Evolutionary conservation across 306 rosid genomes (phyloP).

Genomic region (Cucurbita maxima): DNA sequence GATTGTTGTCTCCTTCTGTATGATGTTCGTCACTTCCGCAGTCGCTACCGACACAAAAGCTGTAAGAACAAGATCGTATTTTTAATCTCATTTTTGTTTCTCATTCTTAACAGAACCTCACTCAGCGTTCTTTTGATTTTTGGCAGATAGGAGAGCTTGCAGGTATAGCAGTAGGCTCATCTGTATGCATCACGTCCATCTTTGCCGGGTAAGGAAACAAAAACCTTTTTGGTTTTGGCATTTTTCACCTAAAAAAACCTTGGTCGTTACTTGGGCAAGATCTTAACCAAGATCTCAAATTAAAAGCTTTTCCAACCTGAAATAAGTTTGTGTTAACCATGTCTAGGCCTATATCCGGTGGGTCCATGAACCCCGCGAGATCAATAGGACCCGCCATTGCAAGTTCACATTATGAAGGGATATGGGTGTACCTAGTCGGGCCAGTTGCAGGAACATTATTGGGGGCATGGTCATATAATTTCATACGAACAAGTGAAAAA

Average conservation of each 20-base stretch:
- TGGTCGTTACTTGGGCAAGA: not conserved
- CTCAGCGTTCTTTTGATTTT: too few relatives aligned
- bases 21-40: slow-evolving; percentile 62
- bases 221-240: not conserved
- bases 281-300: not conserved
- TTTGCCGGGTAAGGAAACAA: slow-evolving; percentile 50
- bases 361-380: slow-evolving; percentile 90
- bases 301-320: too few relatives aligned
- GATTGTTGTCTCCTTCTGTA: slow-evolving; percentile 45
- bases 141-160: slow-evolving; percentile 46
- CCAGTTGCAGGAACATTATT: slow-evolving; percentile 54
- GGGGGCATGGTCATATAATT: slow-evolving; percentile 48
- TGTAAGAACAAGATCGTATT: slow-evolving; percentile 13
- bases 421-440: slow-evolving; percentile 61
- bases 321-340: not conserved
- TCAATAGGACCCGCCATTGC: slow-evolving; percentile 76
- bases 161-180: slow-evolving; percentile 73
- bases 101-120: too few relatives aligned
- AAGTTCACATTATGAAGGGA: slow-evolving; percentile 31
- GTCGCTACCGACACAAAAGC: slow-evolving; percentile 67
- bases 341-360: slow-evolving; percentile 73
- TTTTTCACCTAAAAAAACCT: not conserved
- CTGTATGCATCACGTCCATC: slow-evolving; percentile 67
- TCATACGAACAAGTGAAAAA: slow-evolving; percentile 28
- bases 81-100: too few relatives aligned